Evolutionary conservation across 2,329 filamentous ascomycete genomes (phyloP).

Genomic region (Trichophyton mentagrophytes): DNA sequence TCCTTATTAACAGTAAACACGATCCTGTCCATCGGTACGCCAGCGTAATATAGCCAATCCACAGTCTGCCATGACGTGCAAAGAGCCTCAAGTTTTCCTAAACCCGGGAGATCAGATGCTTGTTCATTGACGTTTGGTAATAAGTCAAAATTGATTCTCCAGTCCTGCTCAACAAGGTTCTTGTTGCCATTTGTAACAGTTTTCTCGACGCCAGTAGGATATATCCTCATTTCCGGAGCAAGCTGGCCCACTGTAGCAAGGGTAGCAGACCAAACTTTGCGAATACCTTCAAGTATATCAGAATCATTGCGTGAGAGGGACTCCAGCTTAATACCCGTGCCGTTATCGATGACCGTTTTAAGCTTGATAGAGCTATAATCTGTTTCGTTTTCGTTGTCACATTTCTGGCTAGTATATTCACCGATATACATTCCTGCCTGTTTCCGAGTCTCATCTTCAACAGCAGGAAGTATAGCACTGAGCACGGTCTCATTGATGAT

Average conservation of each 20-base stretch:
- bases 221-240: slow-evolving; percentile 12
- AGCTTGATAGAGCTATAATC: slow-evolving; percentile 4
- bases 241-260: slow-evolving; percentile 13
- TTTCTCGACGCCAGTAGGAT: slow-evolving; percentile 10
- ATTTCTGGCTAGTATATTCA: slow-evolving; percentile 4
- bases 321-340: slow-evolving; percentile 13
- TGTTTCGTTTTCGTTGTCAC: background rate
- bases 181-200: background rate
- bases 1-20: slow-evolving; percentile 20
- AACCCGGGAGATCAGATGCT: slow-evolving; percentile 21
- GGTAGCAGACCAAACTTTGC: slow-evolving; percentile 9
- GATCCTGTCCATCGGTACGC: slow-evolving; percentile 24
- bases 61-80: slow-evolving; percentile 24
- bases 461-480: slow-evolving; percentile 18
- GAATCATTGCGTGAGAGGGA: slow-evolving; percentile 12
- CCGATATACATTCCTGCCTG: slow-evolving; percentile 16
- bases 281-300: slow-evolving; percentile 13
- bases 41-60: slow-evolving; percentile 28
- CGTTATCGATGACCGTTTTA: slow-evolving; percentile 10
- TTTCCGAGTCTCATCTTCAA: slow-evolving; percentile 19
- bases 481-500: slow-evolving; percentile 22
- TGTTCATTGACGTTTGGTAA: slow-evolving; percentile 10
- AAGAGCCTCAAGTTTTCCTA: slow-evolving; percentile 13
- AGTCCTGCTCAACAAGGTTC: slow-evolving; percentile 15
- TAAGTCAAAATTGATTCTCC: slow-evolving; percentile 16